Evolutionary conservation across 768 basidiomycete species (phyloP), one percentile per base, ranked within the genome.

Genomic region (Leccinum variicolor): DNA sequence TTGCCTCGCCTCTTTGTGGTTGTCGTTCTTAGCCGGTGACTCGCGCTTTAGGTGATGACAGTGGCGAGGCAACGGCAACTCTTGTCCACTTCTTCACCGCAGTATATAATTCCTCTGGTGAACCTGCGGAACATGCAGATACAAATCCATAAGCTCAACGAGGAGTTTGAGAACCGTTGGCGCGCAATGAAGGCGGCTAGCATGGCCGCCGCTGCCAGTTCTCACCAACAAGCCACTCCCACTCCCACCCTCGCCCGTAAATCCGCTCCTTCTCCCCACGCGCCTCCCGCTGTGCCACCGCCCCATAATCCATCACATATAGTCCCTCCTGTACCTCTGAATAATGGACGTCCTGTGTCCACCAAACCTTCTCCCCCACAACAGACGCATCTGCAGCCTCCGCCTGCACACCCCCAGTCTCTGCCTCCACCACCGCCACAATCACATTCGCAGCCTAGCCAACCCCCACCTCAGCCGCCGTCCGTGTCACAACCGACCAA

Each of bases 61-160:
- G 78, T 81, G 23, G 64, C 66, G 28, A 76, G 75, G 39, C 72
- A 73, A 68, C 61, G 67, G 28, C 56, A 64, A 7, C 64, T 74
- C 34, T 53, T 68, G 15, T 48, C 63, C 6, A 47, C 55, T n/a
- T 39, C 61, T 5, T 45, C 64, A 31, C 70, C 74, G 25, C 71
- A 67, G 45, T 76, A 68, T 55, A 69, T 76, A 54, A 58, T 78
- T 33, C 63, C 53, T 46, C 55, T 81, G 26, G 68, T 73, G 0
- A 71, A 66, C 26, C 70, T 87, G 33, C 77, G 76, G 39, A 66
- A 41, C 31, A 83, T 86, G 79, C 61, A 74, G 4, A 19, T 41
- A 9, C 81, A 84, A 56, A 63, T 81, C 25, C 72, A 70, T 51
- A 72, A 73, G 36, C 73, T 79, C 47, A 73, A 71, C 39, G 79